Conservation (phyloP, 1,284 basidiomycete genomes). For the Apiotrichum laibachii region DNA sequence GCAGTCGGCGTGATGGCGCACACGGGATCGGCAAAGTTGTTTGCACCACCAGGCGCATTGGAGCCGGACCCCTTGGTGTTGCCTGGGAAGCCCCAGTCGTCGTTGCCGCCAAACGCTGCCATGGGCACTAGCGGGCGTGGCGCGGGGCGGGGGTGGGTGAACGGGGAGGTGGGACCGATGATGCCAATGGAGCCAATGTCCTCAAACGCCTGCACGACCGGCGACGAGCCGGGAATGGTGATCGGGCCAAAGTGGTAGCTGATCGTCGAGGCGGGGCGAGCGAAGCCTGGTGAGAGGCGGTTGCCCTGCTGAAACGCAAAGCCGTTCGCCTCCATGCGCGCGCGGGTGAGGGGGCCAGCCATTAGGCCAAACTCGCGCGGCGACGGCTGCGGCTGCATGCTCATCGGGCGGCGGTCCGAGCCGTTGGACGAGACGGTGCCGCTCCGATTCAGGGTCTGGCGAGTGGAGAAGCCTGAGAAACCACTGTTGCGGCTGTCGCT, state of each 20-base stretch:
- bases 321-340: neutral
- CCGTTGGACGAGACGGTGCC: neutral
- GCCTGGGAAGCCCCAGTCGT: neutral
- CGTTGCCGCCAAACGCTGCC: neutral
- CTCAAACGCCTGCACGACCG: slow-evolving; percentile 3
- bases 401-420: neutral
- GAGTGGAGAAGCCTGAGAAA: neutral
- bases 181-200: neutral
- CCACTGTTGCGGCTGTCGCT: neutral
- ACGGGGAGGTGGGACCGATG: neutral
- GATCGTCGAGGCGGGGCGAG: neutral
- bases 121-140: neutral
- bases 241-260: slow-evolving; percentile 1
- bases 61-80: too few species aligned
- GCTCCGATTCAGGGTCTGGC: neutral
- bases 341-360: too few species aligned
- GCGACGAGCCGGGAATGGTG: neutral
- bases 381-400: neutral
- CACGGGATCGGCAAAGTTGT: neutral
- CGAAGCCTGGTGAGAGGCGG: neutral
- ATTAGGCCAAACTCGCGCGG: neutral
- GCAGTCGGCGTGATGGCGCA: neutral
- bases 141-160: slow-evolving; percentile 1
- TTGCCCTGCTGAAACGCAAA: neutral
- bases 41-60: too few species aligned